These are phyloP conservation scores for Solanum aculeatissimum DNA, from an alignment of 305 asterid genomes.

Conservation along the genomic window DNA sequence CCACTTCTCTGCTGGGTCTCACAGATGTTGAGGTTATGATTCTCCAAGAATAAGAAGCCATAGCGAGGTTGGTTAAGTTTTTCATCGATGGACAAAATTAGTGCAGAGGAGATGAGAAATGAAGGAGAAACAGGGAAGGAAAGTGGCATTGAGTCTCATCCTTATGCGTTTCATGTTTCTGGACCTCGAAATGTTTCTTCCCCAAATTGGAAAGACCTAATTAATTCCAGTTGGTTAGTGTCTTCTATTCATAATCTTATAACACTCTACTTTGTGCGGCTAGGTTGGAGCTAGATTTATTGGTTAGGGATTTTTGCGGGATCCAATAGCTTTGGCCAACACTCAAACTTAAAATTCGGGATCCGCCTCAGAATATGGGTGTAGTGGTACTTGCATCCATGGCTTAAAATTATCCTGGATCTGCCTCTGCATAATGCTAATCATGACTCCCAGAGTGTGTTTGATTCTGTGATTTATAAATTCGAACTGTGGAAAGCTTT, in stretches of 20 bases:
- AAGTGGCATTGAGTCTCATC: conserved; percentile 3
- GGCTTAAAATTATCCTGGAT: not conserved
- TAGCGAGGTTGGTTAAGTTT: not conserved
- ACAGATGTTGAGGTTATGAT: not conserved
- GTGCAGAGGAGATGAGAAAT: conserved; percentile 26
- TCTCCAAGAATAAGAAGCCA: not conserved
- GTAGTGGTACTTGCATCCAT: not conserved
- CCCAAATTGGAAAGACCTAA: conserved; percentile 20
- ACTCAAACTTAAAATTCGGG: not conserved
- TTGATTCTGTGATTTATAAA: not conserved
- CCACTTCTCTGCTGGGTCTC: not conserved
- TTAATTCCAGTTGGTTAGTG: conserved; percentile 19
- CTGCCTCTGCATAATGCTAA: not conserved
- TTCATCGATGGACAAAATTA: conserved; percentile 27
- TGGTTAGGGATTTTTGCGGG: not conserved
- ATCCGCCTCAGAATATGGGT: not conserved
- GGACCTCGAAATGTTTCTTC: conserved; percentile 20
- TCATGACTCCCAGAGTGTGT: not conserved
- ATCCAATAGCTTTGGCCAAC: not conserved
- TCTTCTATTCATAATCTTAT: not conserved
- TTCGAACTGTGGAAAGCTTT: not conserved
- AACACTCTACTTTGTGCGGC: too few species aligned
- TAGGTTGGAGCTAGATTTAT: too few species aligned
- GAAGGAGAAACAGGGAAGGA: conserved; percentile 12
- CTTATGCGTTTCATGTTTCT: conserved; percentile 18